A percentile compares a stretch with the other conserved stretches of the same genome.
Evolutionary conservation across 2,329 filamentous ascomycete genomes (phyloP).

Genomic region (Fusarium pseudonygamai): DNA sequence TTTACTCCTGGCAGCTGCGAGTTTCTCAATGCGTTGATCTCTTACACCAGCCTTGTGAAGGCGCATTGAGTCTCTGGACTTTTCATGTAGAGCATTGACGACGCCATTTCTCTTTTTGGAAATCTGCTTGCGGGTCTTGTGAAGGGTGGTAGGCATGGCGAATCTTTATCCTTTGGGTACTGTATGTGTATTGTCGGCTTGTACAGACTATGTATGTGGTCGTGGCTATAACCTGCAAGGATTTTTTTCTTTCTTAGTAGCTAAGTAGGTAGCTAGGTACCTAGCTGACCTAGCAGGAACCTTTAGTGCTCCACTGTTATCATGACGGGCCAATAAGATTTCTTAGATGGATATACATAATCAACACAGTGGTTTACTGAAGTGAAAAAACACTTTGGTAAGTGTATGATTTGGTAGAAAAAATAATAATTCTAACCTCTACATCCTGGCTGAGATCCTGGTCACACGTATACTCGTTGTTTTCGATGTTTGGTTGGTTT

Average conservation of each 20-base stretch:
- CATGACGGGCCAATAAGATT: not conserved
- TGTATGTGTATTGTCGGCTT: slow-evolving; percentile 2
- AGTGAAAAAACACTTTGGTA: not conserved
- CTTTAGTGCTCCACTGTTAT: slow-evolving; percentile 20
- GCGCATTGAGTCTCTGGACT: slow-evolving; percentile 85
- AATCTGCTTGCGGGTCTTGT: slow-evolving; percentile 90
- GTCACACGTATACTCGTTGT: not conserved
- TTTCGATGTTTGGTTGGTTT: not conserved
- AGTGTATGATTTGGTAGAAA: not conserved
- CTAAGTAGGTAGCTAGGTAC: no score
- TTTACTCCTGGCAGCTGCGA: slow-evolving; percentile 75
- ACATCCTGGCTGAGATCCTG: no score
- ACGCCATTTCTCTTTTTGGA: slow-evolving; percentile 83
- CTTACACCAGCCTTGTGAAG: slow-evolving; percentile 81
- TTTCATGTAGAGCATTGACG: slow-evolving; percentile 81
- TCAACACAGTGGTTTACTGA: not conserved
- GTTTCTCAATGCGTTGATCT: slow-evolving; percentile 82
- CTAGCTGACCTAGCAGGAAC: not conserved
- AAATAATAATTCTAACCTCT: not conserved
- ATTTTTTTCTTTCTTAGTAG: slow-evolving; percentile 16
- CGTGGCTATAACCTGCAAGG: slow-evolving; percentile 12
- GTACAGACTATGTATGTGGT: not conserved
- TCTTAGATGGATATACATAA: slow-evolving; percentile 25
- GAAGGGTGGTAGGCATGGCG: slow-evolving; percentile 78
- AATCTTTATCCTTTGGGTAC: not conserved